Conservation (phyloP, 2,329 filamentous ascomycete species). For the Penicillium capsulatum region DNA sequence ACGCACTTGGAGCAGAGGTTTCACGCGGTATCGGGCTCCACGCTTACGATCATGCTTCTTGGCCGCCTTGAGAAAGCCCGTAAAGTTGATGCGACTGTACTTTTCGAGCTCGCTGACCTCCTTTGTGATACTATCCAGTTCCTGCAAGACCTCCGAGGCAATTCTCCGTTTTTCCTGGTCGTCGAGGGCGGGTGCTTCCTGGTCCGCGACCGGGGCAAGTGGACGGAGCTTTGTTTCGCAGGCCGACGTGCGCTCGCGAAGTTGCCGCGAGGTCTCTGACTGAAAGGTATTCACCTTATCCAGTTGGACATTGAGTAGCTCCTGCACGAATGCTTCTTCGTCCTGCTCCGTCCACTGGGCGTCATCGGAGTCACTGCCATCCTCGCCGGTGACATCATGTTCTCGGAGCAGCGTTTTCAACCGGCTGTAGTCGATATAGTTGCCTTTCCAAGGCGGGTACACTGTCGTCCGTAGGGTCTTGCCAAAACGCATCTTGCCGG, state of each 20-base stretch:
- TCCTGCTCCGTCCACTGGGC: conserved; percentile 85
- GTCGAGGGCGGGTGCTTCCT: conserved; percentile 31
- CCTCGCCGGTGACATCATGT: conserved; percentile 52
- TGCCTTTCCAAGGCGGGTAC: conserved; percentile 82
- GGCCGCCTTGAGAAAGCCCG: conserved; percentile 93
- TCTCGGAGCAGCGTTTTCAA: conserved; percentile 86
- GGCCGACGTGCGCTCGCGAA: conserved; percentile 74
- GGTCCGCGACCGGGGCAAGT: conserved; percentile 42
- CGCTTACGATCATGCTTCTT: conserved; percentile 98
- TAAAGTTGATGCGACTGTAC: conserved; percentile 95
- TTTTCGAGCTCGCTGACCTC: conserved; percentile 91
- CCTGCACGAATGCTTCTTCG: conserved; percentile 88
- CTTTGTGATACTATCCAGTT: conserved; percentile 82
- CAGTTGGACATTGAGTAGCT: conserved; percentile 88
- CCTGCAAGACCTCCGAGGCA: conserved; percentile 67
- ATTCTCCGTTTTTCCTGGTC: conserved; percentile 46
- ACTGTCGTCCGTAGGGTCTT: conserved; percentile 75
- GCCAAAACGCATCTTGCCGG: conserved; percentile 79
- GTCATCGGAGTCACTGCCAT: conserved; percentile 51
- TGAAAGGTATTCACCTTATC: conserved; percentile 94
- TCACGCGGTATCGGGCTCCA: conserved; percentile 78
- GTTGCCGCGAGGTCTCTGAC: conserved; percentile 70
- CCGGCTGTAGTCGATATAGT: conserved; percentile 95
- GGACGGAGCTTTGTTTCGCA: conserved; percentile 63
- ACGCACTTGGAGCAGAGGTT: conserved; percentile 85